A percentile compares a stretch with the other conserved stretches of the same genome.
Evolutionary conservation across 2,329 filamentous ascomycete genomes (phyloP).

Genomic region (Aspergillus sp.): DNA sequence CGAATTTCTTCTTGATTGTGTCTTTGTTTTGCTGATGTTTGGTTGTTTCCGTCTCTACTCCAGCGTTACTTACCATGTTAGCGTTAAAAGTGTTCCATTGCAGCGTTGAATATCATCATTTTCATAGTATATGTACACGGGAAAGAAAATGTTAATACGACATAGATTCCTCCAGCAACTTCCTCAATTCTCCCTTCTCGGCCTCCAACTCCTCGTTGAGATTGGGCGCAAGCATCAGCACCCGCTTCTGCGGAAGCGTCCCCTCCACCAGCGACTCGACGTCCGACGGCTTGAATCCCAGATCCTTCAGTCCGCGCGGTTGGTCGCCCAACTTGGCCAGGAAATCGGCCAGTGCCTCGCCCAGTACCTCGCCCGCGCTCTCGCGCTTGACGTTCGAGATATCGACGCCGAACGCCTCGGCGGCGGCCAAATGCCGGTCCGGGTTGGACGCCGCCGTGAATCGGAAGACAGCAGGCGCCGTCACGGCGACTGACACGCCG

Average conservation of each 20-base stretch:
- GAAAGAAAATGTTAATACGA: conserved; percentile 42
- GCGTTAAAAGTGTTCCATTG: background rate
- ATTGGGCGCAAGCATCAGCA: conserved; percentile 86
- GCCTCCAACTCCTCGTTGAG: conserved; percentile 67
- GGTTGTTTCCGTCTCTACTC: background rate
- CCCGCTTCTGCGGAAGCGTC: conserved; percentile 86
- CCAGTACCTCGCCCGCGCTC: conserved; percentile 83
- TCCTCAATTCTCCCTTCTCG: conserved; percentile 70
- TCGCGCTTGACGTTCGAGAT: conserved; percentile 83
- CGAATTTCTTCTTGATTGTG: background rate
- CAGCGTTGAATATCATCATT: background rate
- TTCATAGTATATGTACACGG: background rate
- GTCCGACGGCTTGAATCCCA: conserved; percentile 76
- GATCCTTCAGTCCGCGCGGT: conserved; percentile 75
- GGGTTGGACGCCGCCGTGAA: conserved; percentile 93
- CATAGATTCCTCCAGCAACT: conserved; percentile 65
- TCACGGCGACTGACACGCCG: conserved; percentile 91
- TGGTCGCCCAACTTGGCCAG: conserved; percentile 83
- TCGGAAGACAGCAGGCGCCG: conserved; percentile 87
- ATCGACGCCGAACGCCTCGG: conserved; percentile 88
- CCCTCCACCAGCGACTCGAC: conserved; percentile 86
- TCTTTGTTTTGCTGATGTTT: background rate
- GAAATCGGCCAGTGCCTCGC: conserved; percentile 79
- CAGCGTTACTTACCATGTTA: background rate
- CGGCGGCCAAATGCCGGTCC: conserved; percentile 83